Evolutionary conservation across 768 basidiomycete genomes (phyloP), one percentile per base, ranked within the genome.

Genomic region (Russula abietina): DNA sequence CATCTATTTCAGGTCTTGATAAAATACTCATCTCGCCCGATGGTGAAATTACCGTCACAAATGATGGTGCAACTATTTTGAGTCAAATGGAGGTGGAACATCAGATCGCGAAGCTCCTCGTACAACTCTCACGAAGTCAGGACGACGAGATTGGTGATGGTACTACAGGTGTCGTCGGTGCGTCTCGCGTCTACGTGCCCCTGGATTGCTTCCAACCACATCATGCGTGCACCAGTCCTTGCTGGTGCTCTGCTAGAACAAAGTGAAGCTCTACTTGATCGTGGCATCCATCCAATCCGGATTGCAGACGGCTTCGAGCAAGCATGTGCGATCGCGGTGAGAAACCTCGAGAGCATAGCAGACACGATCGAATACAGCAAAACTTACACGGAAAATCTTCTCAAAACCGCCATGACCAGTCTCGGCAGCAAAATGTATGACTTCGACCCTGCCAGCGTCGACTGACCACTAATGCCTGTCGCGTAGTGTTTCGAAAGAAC

Each of bases 101-200:
- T 73, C 96, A 96, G 78, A 96, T 99, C 71, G 97, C 97, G 63
- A 99, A 97, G 76, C 83, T 99, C 50, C 83, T 99, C 38, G 97
- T 99, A 2, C 91, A 98, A 71, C 80, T 98, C 46, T 95, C 93
- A 19, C 96, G 95, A 79, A 93, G 91, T 73, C 97, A 99, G 78
- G 97, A 99, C 74, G 97, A 99, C 74, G 97, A 99, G 79, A 96
- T 99, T 73, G 97, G 97, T 28, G 97, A 99, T 76, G 97, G 97
- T 63, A 98, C 97, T 7, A 98, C 97, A 32, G 97, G 97, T 74
- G 97, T 99, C 63, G 97, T 98, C 66, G 95, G 95, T 96, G 72
- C 71, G 93, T 83, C 52, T 26, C 53, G 41, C 33, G 9, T 64
- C 26, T n/a, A 62, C 60, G 24, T 60, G n/a, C 22, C 32, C 32